Percentiles rank a stretch among this genome's conserved stretches.
These are phyloP conservation scores for Camellia granthamiana DNA, from an alignment of 148 eudicot genomes.

Conservation along the genomic window DNA sequence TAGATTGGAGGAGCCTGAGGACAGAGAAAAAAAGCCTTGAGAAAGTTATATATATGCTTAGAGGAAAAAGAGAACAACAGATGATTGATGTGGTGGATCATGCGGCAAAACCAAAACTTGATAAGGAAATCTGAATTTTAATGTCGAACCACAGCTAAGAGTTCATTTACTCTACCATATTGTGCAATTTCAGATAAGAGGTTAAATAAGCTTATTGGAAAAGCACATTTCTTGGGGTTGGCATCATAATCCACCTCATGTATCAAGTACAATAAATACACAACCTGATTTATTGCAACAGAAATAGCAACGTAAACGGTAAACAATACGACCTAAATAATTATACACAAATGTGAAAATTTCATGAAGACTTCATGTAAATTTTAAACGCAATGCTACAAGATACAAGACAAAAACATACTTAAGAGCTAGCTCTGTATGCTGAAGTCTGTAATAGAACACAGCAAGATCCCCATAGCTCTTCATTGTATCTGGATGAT, in stretches of 20 bases:
- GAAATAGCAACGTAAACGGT: not conserved
- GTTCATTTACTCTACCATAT: not conserved
- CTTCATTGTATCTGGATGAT: conserved; percentile 99
- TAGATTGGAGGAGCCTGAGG: not conserved
- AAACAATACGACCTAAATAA: too few species aligned
- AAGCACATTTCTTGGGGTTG: not conserved
- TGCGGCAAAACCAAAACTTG: not conserved
- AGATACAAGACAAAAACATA: conserved; percentile 31
- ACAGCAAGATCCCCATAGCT: conserved; percentile 99
- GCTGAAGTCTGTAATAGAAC: conserved; percentile 98
- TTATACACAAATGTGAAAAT: too few species aligned
- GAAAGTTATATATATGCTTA: not conserved
- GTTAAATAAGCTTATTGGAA: not conserved
- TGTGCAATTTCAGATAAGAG: not conserved
- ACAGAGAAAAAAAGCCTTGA: not conserved
- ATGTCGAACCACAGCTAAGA: not conserved
- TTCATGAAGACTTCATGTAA: not conserved
- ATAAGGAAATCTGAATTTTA: not conserved
- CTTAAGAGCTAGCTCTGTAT: conserved; percentile 99
- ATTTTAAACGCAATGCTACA: not conserved
- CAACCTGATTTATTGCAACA: not conserved
- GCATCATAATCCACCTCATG: not conserved
- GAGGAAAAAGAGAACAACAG: not conserved
- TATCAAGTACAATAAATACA: not conserved
- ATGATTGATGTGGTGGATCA: not conserved